Evolutionary conservation across 2,329 filamentous ascomycete genomes (phyloP), one percentile per base, ranked within the genome.

Genomic region (Fusarium abutilonis): DNA sequence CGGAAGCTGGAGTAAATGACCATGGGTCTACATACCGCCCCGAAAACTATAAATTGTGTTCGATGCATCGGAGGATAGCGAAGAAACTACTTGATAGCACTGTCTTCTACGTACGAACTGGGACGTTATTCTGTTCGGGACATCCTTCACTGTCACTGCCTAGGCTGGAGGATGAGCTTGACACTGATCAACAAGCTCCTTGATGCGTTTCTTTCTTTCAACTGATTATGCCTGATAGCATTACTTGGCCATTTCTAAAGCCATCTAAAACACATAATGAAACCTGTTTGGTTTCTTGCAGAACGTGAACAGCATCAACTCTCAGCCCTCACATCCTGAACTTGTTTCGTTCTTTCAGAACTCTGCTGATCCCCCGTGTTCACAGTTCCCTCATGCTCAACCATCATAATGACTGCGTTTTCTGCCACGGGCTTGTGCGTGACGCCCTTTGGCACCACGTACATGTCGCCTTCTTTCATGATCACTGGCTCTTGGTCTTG

Each of bases 401-500:
- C 70, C 65, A 79, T 69, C 70, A 79, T 67, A 4, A 78, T 74
- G 7, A 70, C 65, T 1, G 75, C 76, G 43, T 72, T 66, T 39
- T 77, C 72, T 0, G 70, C 71, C n/a, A 74, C 69, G 1, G 77
- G 77, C 6, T 72, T 64, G 64, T 79, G 77, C 49, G 70, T 67
- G 4, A 78, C 72, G 1, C 75, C 76, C 43, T 65, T 75, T 0
- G 73, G 76, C 7, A 78, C 75, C 0, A 74, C 69, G 44, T 72
- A 77, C 31, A 77, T 52, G 38, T 76, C 75, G 3, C 74, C 75
- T 17, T 69, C 63, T 4, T 61, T 54, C 68, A 78, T 64, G 1
- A 71, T 50, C 2, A 72, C 58, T 3, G 72, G 52, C 1, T 74
- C 67, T 9, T 63, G 43, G 0, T 60, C 71, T 42, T 76, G 72